Evolutionary conservation across 2,329 filamentous ascomycete genomes (phyloP).

Genomic region (Aureobasidium subglaciale): DNA sequence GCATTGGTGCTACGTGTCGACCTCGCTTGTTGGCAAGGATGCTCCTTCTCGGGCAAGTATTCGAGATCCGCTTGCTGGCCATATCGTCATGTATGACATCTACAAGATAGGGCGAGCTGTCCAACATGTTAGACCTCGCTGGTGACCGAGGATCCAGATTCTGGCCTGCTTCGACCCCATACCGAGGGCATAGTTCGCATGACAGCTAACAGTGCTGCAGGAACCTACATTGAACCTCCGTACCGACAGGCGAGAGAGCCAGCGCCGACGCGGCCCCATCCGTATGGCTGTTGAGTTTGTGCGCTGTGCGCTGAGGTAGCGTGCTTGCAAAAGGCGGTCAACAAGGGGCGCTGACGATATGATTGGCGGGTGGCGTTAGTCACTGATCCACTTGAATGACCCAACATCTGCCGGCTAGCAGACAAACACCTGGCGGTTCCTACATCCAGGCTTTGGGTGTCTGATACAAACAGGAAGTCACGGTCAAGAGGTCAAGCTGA

Average conservation of each 20-base stretch:
- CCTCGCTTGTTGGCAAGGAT: slow-evolving; percentile 15
- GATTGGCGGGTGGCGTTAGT: slow-evolving; percentile 5
- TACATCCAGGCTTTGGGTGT: background rate
- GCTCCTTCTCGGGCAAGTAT: background rate
- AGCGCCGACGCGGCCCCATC: slow-evolving; percentile 12
- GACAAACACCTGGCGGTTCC: background rate
- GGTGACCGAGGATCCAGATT: background rate
- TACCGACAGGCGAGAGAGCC: background rate
- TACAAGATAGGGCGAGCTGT: background rate
- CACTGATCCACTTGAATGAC: slow-evolving; percentile 3
- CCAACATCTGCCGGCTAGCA: slow-evolving; percentile 1
- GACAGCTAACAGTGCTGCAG: slow-evolving; percentile 13
- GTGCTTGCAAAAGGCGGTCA: slow-evolving; percentile 9
- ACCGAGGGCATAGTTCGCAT: slow-evolving; percentile 1
- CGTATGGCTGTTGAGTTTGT: background rate
- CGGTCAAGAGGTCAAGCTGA: background rate
- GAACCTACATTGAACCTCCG: background rate
- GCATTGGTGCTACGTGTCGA: slow-evolving; percentile 14
- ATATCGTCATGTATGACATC: slow-evolving; percentile 6
- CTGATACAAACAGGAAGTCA: background rate
- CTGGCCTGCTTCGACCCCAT: background rate
- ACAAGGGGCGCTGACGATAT: background rate
- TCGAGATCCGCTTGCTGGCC: background rate
- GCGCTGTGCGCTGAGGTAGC: slow-evolving; percentile 7
- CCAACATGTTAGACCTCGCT: background rate